These are phyloP conservation scores for Pyrenophora graminea DNA, from an alignment of 2,329 filamentous ascomycete species.

Conservation along the genomic window DNA sequence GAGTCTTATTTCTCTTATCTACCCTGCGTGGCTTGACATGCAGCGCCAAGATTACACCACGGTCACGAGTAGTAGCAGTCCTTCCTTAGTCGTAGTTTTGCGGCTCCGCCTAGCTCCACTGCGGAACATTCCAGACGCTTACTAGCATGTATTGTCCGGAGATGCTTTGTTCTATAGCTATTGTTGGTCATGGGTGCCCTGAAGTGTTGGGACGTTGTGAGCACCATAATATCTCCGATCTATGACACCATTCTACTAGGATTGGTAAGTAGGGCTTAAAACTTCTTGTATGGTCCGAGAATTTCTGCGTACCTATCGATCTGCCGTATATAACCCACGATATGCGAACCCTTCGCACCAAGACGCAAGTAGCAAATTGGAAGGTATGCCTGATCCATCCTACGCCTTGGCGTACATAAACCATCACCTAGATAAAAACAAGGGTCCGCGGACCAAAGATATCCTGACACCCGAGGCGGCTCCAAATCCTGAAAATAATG, in stretches of 20 bases:
- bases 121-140: constrained; percentile 9
- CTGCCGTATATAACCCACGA: too few species aligned
- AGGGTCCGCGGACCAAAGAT: too few species aligned
- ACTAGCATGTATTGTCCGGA: neutral
- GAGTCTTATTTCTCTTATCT: constrained; percentile 29
- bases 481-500: too few species aligned
- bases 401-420: constrained; percentile 8
- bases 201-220: neutral
- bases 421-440: neutral
- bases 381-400: neutral
- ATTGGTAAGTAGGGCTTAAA: too few species aligned
- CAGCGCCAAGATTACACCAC: constrained; percentile 19
- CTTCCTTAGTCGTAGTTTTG: neutral
- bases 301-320: too few species aligned
- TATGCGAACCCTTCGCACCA: constrained; percentile 1
- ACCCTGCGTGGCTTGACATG: constrained; percentile 13
- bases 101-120: constrained; percentile 2
- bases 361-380: constrained; percentile 3
- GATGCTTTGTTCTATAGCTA: too few species aligned
- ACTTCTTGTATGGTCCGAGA: too few species aligned
- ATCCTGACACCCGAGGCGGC: too few species aligned
- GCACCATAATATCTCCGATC: neutral
- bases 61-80: constrained; percentile 31
- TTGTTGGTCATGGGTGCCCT: too few species aligned
- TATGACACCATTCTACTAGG: neutral